These are phyloP conservation scores for Strobilomyces dryophilus DNA, from an alignment of 768 basidiomycete genomes.

Conservation along the genomic window DNA sequence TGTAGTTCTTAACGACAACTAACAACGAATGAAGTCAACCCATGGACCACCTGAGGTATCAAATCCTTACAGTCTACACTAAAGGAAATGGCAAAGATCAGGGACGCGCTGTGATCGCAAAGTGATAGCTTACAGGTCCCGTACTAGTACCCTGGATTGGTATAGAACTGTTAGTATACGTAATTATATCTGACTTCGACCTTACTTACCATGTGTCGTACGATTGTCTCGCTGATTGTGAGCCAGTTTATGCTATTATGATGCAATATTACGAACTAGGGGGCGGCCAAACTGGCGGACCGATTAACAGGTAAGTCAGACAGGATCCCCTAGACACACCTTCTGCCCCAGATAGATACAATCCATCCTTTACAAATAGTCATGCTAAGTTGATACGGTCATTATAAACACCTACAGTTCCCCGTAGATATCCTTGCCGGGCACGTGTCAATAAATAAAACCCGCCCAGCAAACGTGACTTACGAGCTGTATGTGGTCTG, in stretches of 20 bases:
- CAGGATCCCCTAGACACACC: conserved; percentile 35
- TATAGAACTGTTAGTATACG: conserved; percentile 2
- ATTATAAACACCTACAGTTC: conserved; percentile 54
- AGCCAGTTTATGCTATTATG: neutral
- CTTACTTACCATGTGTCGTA: conserved; percentile 57
- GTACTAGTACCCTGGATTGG: conserved; percentile 55
- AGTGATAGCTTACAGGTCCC: conserved; percentile 60
- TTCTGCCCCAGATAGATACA: conserved; percentile 97
- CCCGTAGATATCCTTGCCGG: conserved; percentile 86
- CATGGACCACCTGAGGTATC: neutral
- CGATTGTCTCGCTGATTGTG: conserved; percentile 29
- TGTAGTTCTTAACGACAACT: conserved; percentile 72
- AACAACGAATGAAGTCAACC: neutral
- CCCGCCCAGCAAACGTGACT: conserved; percentile 11
- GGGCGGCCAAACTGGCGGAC: conserved; percentile 64
- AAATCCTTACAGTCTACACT: conserved; percentile 67
- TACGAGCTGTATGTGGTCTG: conserved; percentile 87
- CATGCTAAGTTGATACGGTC: neutral
- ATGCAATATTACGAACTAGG: conserved; percentile 43
- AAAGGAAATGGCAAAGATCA: neutral
- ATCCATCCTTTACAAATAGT: conserved; percentile 61
- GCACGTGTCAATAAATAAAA: neutral
- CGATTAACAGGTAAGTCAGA: conserved; percentile 6
- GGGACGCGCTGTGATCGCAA: neutral
- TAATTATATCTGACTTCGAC: neutral